phyloP scores from a whole-genome alignment of 225 moss, liverwort and hornwort genomes.

The Takakia lepidozioides region DNA sequence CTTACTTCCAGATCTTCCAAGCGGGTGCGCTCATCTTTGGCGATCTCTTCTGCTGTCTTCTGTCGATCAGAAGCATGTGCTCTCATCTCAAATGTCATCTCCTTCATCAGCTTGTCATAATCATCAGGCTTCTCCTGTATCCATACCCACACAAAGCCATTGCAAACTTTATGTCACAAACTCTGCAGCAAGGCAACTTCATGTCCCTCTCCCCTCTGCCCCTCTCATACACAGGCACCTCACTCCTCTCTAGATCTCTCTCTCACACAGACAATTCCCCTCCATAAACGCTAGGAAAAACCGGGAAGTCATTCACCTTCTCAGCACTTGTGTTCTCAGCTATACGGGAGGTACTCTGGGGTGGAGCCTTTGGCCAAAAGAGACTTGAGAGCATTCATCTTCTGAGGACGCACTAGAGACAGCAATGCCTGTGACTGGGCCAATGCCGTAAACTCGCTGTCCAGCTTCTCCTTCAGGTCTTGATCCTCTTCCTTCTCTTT shows the following conservation, averaged over 20 bases:
- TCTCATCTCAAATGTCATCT: slow-evolving; percentile 87
- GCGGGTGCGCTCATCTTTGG: slow-evolving; percentile 73
- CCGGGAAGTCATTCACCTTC: slow-evolving; percentile 52
- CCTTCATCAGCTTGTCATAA: slow-evolving; percentile 85
- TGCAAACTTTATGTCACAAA: not conserved
- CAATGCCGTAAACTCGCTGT: slow-evolving; percentile 74
- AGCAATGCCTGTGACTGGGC: slow-evolving; percentile 62
- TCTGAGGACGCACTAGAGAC: slow-evolving; percentile 74
- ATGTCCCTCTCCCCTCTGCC: not conserved
- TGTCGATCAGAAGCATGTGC: slow-evolving; percentile 83
- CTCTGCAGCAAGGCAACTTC: not conserved
- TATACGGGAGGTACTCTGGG: slow-evolving; percentile 25
- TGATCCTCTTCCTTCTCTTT: slow-evolving; percentile 91
- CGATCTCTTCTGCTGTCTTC: slow-evolving; percentile 71
- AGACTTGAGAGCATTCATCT: slow-evolving; percentile 56
- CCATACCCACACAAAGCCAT: slow-evolving; percentile 2
- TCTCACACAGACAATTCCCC: too few species aligned
- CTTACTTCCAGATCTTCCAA: slow-evolving; percentile 85
- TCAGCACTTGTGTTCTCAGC: slow-evolving; percentile 30
- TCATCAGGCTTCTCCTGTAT: slow-evolving; percentile 80
- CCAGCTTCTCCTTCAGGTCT: slow-evolving; percentile 74
- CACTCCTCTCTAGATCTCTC: too few species aligned
- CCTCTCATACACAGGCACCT: too few species aligned
- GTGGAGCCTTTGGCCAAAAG: slow-evolving; percentile 36
- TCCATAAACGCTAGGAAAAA: too few species aligned